Base-by-base conservation (phyloP, 148 eudicot species). In the Fagopyrum tataricum region DNA sequence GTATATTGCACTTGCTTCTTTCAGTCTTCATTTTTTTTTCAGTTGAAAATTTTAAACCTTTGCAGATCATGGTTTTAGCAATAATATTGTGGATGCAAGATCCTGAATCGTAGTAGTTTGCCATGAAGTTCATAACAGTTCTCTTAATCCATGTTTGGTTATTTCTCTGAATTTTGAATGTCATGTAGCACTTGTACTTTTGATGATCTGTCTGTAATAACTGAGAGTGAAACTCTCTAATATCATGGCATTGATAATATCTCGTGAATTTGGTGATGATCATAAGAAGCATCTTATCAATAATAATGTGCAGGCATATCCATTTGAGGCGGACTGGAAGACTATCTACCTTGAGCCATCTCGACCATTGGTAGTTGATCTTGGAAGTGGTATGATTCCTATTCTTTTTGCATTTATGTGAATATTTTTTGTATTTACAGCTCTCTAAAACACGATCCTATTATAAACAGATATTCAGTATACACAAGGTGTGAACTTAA, bases 381-480 rank as follows among this genome's bases (percentile, higher is more conserved):
- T 88, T 76, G 92, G 92, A 77, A 88, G 92, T 77, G 92, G 89
- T 86, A 86, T 73, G 14, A 61, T 76, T 70, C 47, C 24, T 49
- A 17, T n/a, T 4, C 40, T 15, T 68, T 42, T 68, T 61, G 7
- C 68, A 15, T 37, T 31, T 14, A 14, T 14, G 20, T 64, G 68
- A n/a, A 31, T 64, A 24, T 59, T 59, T 5, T 39, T 31, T 14
- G 13, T 13, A 14, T 37, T 31, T 64, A 2, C 39, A 4, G 40
- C 68, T 62, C 43, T 31, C 2, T 39, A 62, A 62, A 62, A 37
- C 18, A 62, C 37, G 13, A 0, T 20, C 31, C 23, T 2, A 56
- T 31, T 56, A 56, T 21, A 56, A 56, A 26, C 31, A 56, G 24
- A 55, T 20, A 55, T 55, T n/a, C 6, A 17, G 58, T 11, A 53